Percentiles rank a stretch among this genome's conserved stretches.
phyloP scores from a whole-genome alignment of 345 rosid species.

The Carallia pectinifolia region DNA sequence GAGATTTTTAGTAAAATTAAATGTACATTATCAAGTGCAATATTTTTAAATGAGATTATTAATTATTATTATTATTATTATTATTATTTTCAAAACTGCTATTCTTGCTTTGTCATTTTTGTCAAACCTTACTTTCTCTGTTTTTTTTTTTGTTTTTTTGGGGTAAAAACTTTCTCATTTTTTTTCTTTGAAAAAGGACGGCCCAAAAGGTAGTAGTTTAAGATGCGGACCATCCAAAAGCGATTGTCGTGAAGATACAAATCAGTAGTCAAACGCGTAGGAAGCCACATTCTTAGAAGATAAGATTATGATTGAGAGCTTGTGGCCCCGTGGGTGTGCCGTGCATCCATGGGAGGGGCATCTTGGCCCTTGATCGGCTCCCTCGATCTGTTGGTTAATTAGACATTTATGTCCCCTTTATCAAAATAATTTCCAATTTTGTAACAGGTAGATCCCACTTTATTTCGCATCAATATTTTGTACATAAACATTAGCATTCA shows the following conservation, averaged over 20 bases:
- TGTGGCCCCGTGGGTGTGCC: slow-evolving; percentile 4
- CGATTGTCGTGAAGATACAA: slow-evolving; percentile 12
- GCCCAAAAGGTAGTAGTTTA: too few relatives aligned
- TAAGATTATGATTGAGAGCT: slow-evolving; percentile 21
- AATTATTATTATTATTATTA: too few relatives aligned
- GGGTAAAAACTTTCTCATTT: too few relatives aligned
- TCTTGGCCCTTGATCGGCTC: slow-evolving; percentile 20
- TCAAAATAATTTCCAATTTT: slow-evolving; percentile 6
- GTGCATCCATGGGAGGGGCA: slow-evolving; percentile 22
- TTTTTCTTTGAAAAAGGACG: too few relatives aligned
- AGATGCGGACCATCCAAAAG: slow-evolving; percentile 4
- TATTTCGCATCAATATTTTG: slow-evolving; percentile 5
- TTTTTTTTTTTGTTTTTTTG: too few relatives aligned
- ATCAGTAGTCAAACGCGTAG: slow-evolving; percentile 26
- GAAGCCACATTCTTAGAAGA: slow-evolving; percentile 31
- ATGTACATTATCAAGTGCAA: too few relatives aligned
- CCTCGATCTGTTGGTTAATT: slow-evolving; percentile 10
- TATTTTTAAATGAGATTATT: too few relatives aligned
- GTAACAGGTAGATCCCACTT: neutral
- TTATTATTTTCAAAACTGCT: too few relatives aligned
- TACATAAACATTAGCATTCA: too few relatives aligned
- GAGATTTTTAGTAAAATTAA: too few relatives aligned
- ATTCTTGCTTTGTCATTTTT: too few relatives aligned
- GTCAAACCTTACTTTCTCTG: too few relatives aligned
- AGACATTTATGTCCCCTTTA: neutral